Conservation (phyloP, 169 alveolate genomes). For the Perkinsus chesapeaki region DNA sequence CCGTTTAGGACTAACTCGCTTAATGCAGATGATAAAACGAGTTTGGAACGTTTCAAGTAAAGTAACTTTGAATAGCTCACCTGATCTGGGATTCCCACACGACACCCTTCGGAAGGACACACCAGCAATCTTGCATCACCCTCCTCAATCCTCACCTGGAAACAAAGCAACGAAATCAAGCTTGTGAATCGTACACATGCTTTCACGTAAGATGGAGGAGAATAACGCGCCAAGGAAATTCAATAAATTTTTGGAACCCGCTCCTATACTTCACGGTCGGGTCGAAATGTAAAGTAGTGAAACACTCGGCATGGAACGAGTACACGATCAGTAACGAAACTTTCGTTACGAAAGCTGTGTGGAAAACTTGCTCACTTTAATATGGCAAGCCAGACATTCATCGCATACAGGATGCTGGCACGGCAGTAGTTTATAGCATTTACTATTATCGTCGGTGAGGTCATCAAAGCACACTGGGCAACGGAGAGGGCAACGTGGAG, state of each 20-base stretch:
- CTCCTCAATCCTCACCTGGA: not conserved
- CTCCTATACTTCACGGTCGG: too few relatives aligned
- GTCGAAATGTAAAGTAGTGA: too few relatives aligned
- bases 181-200: not conserved
- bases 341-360: too few relatives aligned
- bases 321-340: too few relatives aligned
- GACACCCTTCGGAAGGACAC: not conserved
- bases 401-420: not conserved
- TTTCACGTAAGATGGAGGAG: not conserved
- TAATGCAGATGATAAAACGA: too few relatives aligned
- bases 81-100: not conserved
- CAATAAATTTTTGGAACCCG: too few relatives aligned
- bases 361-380: not conserved
- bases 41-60: too few relatives aligned
- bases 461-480: not conserved
- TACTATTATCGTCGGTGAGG: not conserved
- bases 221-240: too few relatives aligned
- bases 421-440: not conserved
- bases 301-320: too few relatives aligned
- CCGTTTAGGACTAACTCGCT: too few relatives aligned
- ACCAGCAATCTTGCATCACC: not conserved
- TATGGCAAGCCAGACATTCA: not conserved
- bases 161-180: not conserved
- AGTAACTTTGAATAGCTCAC: too few relatives aligned
- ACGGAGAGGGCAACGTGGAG: not conserved